These are phyloP conservation scores for Phytophthora gonapodyides DNA, from an alignment of 352 stramenopile genomes.

Conservation along the genomic window DNA sequence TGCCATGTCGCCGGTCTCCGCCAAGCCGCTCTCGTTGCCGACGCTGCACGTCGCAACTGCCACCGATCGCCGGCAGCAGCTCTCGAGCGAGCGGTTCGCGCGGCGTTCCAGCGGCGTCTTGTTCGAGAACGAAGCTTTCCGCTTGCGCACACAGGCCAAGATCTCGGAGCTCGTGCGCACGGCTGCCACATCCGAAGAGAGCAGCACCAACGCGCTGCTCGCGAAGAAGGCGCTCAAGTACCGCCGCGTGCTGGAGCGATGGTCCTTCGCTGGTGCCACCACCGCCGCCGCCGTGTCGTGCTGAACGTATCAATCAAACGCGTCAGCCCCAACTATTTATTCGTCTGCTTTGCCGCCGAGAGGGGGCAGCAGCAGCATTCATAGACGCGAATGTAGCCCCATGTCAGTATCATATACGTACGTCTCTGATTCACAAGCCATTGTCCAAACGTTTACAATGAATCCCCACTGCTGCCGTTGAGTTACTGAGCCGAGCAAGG, in stretches of 20 bases:
- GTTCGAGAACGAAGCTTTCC: conserved; percentile 45
- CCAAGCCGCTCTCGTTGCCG: conserved; percentile 9
- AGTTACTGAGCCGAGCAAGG: too few relatives aligned
- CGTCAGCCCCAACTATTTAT: conserved; percentile 1
- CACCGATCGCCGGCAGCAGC: background rate
- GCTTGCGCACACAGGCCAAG: conserved; percentile 36
- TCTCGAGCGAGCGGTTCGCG: conserved; percentile 10
- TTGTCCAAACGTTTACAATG: too few relatives aligned
- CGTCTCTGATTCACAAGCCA: too few relatives aligned
- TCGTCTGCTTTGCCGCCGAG: background rate
- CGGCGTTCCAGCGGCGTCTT: conserved; percentile 21
- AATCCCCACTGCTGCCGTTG: too few relatives aligned
- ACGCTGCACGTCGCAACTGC: background rate
- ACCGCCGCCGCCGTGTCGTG: conserved; percentile 7
- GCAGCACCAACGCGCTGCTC: conserved; percentile 41
- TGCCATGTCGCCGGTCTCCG: background rate
- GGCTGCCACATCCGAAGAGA: conserved; percentile 14
- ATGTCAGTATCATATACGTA: too few relatives aligned
- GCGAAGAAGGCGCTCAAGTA: conserved; percentile 58
- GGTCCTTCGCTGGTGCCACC: background rate
- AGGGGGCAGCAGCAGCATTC: background rate
- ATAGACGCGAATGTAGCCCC: too few relatives aligned
- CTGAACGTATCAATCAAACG: too few relatives aligned
- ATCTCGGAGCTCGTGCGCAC: conserved; percentile 33
- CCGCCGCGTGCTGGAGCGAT: conserved; percentile 45